A percentile compares a stretch with the other conserved stretches of the same genome.
phyloP scores from a whole-genome alignment of 352 stramenopile genomes.

The Phytopythium aichiense region DNA sequence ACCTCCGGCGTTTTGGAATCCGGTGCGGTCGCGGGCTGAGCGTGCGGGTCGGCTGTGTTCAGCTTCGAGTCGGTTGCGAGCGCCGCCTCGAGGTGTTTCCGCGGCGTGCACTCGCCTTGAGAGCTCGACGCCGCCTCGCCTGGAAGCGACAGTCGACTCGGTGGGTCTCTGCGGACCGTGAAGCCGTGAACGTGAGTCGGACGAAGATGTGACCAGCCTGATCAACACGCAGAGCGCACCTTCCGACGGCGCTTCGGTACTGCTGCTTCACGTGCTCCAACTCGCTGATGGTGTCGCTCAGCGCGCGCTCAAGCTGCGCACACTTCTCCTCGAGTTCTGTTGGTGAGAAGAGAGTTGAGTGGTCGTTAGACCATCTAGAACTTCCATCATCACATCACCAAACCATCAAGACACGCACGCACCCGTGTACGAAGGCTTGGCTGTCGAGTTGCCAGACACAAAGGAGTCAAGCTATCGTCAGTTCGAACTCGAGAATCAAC shows the following conservation, averaged over 20 bases:
- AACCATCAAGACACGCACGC: neutral
- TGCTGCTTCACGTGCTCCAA: slow-evolving; percentile 45
- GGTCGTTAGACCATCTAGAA: neutral
- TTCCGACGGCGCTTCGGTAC: slow-evolving; percentile 45
- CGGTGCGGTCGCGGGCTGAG: too few relatives aligned
- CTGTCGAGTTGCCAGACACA: slow-evolving; percentile 10
- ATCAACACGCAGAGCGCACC: slow-evolving; percentile 18
- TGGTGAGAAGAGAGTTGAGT: neutral
- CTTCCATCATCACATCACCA: neutral
- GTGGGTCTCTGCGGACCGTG: slow-evolving; percentile 29
- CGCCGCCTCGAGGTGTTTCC: slow-evolving; percentile 45
- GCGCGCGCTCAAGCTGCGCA: slow-evolving; percentile 31
- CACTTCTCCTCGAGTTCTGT: slow-evolving; percentile 58
- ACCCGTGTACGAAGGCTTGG: slow-evolving; percentile 39
- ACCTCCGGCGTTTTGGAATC: neutral
- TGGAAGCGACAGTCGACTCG: slow-evolving; percentile 11
- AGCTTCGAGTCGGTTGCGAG: slow-evolving; percentile 43
- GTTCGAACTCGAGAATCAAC: neutral
- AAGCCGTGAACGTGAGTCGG: neutral
- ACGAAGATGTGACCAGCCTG: neutral
- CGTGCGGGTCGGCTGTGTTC: slow-evolving; percentile 12
- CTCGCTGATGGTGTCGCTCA: slow-evolving; percentile 35
- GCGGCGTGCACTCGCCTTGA: slow-evolving; percentile 36
- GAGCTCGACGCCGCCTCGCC: slow-evolving; percentile 3
- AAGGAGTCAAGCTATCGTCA: slow-evolving; percentile 2